Conservation (phyloP, 768 basidiomycete genomes). For the Leccinum ochraceum region DNA sequence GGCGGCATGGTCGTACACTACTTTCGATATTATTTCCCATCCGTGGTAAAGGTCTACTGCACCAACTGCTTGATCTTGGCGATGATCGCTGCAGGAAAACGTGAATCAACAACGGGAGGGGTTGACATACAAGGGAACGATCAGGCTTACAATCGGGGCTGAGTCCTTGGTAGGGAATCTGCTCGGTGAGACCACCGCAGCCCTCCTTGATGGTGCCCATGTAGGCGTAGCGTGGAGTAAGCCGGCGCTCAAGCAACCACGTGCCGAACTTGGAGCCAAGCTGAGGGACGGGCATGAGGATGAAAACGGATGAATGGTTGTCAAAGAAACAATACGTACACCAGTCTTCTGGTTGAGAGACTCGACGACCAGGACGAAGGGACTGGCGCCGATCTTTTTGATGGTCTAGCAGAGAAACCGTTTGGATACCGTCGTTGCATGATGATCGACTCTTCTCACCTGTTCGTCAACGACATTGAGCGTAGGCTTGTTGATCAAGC, state of each 20-base stretch:
- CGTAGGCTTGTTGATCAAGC: conserved; percentile 84
- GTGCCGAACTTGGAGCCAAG: conserved; percentile 85
- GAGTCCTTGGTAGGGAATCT: conserved; percentile 81
- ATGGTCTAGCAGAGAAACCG: conserved; percentile 42
- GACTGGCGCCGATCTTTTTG: conserved; percentile 68
- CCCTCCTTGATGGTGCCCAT: conserved; percentile 80
- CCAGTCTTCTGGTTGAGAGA: conserved; percentile 90
- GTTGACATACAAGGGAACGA: neutral
- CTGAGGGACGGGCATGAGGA: conserved; percentile 22
- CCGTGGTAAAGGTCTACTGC: conserved; percentile 14
- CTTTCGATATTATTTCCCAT: neutral
- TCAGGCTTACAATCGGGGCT: conserved; percentile 66
- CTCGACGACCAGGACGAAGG: conserved; percentile 84
- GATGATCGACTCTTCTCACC: conserved; percentile 35
- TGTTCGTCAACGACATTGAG: conserved; percentile 84
- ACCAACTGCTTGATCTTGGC: conserved; percentile 45
- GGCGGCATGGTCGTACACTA: no score
- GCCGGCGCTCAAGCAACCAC: conserved; percentile 79
- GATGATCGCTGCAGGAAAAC: conserved; percentile 41
- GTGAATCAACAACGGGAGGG: neutral
- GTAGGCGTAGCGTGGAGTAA: conserved; percentile 80
- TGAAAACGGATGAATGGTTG: neutral
- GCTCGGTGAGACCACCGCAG: conserved; percentile 77
- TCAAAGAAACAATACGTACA: conserved; percentile 31
- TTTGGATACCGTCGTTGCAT: neutral